Conservation (phyloP, 2,329 filamentous ascomycete species). For the Aspergillus costaricaensis region DNA sequence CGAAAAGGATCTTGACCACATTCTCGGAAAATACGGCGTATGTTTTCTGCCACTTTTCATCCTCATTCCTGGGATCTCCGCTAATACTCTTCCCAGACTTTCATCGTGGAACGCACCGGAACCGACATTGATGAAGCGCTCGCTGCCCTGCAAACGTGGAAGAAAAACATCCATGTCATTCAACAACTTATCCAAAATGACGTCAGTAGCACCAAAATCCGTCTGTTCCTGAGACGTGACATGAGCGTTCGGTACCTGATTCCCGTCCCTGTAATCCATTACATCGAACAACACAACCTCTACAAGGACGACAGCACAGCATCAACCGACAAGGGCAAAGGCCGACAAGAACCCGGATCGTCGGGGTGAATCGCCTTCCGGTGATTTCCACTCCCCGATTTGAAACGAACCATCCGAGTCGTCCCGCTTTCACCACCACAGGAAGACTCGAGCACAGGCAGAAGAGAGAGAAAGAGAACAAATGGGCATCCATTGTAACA, state of each 20-base stretch:
- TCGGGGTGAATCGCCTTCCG: slow-evolving; percentile 26
- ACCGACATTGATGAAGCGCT: slow-evolving; percentile 88
- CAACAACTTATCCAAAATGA: slow-evolving; percentile 86
- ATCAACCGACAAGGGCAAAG: slow-evolving; percentile 39
- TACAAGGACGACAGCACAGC: slow-evolving; percentile 57
- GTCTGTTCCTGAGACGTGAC: slow-evolving; percentile 74
- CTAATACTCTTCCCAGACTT: slow-evolving; percentile 50
- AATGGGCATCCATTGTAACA: neutral
- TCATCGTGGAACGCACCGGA: slow-evolving; percentile 83
- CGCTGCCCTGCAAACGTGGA: slow-evolving; percentile 76
- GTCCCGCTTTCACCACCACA: neutral
- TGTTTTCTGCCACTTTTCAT: slow-evolving; percentile 17
- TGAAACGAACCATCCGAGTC: neutral
- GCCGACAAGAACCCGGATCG: slow-evolving; percentile 25
- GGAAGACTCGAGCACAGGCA: neutral
- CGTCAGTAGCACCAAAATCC: slow-evolving; percentile 79
- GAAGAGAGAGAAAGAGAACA: neutral
- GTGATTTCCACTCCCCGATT: neutral
- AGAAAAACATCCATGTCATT: slow-evolving; percentile 84
- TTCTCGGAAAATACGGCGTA: slow-evolving; percentile 74
- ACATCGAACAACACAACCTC: slow-evolving; percentile 68
- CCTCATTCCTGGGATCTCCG: neutral
- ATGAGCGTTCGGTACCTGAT: slow-evolving; percentile 80
- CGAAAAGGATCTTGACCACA: slow-evolving; percentile 80
- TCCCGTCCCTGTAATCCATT: slow-evolving; percentile 72